A percentile compares a stretch with the other conserved stretches of the same genome.
Evolutionary conservation across 345 rosid species (phyloP).

Genomic region (Acer negundo): DNA sequence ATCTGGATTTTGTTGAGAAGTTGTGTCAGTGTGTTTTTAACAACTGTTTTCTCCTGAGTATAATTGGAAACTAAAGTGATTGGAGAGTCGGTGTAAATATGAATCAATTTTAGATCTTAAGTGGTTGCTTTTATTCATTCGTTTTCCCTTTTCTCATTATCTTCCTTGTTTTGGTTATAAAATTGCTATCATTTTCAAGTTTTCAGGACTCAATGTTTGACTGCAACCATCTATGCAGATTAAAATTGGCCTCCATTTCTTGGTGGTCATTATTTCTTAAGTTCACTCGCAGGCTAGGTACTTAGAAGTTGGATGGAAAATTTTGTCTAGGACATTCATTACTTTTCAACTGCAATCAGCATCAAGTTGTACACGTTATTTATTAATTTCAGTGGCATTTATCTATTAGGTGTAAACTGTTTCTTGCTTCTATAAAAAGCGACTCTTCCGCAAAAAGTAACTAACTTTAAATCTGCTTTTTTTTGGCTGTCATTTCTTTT

Average conservation of each 20-base stretch:
- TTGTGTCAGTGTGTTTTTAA: not conserved
- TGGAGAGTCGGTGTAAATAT: not conserved
- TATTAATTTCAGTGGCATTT: slow-evolving; percentile 2
- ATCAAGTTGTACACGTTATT: not conserved
- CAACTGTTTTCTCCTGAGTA: not conserved
- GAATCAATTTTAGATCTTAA: not conserved
- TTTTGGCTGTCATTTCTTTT: not conserved
- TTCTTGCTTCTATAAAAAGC: not conserved
- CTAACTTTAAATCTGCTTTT: not conserved
- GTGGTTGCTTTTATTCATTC: not conserved
- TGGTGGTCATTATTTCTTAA: not conserved
- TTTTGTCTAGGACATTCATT: not conserved
- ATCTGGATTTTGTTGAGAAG: too few relatives aligned
- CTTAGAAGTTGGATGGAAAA: not conserved
- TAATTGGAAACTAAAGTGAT: not conserved
- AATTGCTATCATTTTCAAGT: not conserved
- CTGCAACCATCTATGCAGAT: not conserved
- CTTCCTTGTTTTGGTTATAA: not conserved
- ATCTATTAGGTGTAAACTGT: not conserved
- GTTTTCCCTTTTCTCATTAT: not conserved
- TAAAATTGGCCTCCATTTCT: not conserved
- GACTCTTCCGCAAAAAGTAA: not conserved
- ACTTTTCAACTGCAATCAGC: not conserved
- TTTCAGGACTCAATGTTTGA: not conserved
- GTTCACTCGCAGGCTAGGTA: not conserved